These are phyloP conservation scores for Saturnispora serradocipensis DNA, from an alignment of 805 yeast species.

Conservation along the genomic window DNA sequence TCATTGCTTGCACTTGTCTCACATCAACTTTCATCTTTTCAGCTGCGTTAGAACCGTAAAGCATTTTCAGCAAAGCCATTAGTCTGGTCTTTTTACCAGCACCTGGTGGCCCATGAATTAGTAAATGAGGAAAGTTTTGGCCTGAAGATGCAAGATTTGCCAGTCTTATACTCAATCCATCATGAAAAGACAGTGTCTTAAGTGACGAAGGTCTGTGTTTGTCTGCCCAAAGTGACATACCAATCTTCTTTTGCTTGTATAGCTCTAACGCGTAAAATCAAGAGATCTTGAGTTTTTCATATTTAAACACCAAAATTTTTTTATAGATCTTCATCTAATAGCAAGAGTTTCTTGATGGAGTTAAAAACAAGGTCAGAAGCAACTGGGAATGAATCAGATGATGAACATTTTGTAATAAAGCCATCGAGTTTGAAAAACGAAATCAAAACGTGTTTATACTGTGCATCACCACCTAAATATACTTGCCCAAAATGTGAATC, in stretches of 20 bases:
- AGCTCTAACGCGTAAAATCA: background rate
- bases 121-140: constrained; percentile 78
- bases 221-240: constrained; percentile 95
- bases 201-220: constrained; percentile 75
- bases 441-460: background rate
- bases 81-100: constrained; percentile 95
- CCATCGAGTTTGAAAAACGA: background rate
- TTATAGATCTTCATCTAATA: background rate
- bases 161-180: constrained; percentile 52
- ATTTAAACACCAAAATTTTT: background rate
- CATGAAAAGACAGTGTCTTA: constrained; percentile 57
- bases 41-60: constrained; percentile 68
- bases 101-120: constrained; percentile 93
- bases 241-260: background rate
- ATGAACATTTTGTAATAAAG: background rate
- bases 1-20: constrained; percentile 31
- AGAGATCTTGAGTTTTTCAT: background rate
- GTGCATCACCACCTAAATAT: constrained; percentile 48
- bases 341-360: background rate
- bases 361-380: background rate
- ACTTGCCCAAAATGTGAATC: constrained; percentile 71
- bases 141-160: constrained; percentile 45
- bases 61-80: constrained; percentile 63
- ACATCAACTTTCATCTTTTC: constrained; percentile 85
- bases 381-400: background rate